phyloP scores from a whole-genome alignment of 768 basidiomycete genomes.

The Paxillus ammoniavirescens region DNA sequence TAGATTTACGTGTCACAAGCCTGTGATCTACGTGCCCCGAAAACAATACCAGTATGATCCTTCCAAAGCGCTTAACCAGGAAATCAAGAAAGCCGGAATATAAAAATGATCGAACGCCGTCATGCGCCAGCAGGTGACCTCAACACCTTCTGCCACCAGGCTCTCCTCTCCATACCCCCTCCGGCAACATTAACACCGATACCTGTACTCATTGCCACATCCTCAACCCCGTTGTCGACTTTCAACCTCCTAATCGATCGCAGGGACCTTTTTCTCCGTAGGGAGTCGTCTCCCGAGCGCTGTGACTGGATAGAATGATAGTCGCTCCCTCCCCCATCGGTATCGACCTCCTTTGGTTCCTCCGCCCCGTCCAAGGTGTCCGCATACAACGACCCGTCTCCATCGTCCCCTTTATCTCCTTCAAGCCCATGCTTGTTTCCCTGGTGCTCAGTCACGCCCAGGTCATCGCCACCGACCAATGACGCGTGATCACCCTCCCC shows the following conservation, averaged over 20 bases:
- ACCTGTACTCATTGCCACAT: neutral
- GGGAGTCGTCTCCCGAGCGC: constrained; percentile 22
- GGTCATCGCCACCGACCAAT: neutral
- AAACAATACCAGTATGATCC: too few relatives aligned
- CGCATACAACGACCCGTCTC: constrained; percentile 20
- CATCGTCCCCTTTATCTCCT: constrained; percentile 10
- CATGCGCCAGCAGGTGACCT: constrained; percentile 12
- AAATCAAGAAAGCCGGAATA: neutral
- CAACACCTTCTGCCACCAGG: constrained; percentile 33
- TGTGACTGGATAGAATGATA: constrained; percentile 30
- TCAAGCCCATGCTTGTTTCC: neutral
- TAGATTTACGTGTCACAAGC: too few relatives aligned
- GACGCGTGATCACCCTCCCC: constrained; percentile 15
- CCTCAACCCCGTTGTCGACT: neutral
- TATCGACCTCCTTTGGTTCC: neutral
- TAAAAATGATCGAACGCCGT: neutral
- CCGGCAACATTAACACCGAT: neutral
- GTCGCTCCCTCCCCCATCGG: constrained; percentile 19
- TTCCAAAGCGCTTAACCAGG: too few relatives aligned
- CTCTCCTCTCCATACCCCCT: constrained; percentile 19
- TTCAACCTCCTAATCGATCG: constrained; percentile 16
- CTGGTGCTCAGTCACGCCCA: neutral
- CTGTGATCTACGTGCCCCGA: too few relatives aligned
- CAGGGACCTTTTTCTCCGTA: constrained; percentile 17
- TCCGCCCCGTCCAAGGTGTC: constrained; percentile 15